Base-by-base conservation (phyloP, 495 filamentous ascomycete genomes). In the Xylaria telfairii region DNA sequence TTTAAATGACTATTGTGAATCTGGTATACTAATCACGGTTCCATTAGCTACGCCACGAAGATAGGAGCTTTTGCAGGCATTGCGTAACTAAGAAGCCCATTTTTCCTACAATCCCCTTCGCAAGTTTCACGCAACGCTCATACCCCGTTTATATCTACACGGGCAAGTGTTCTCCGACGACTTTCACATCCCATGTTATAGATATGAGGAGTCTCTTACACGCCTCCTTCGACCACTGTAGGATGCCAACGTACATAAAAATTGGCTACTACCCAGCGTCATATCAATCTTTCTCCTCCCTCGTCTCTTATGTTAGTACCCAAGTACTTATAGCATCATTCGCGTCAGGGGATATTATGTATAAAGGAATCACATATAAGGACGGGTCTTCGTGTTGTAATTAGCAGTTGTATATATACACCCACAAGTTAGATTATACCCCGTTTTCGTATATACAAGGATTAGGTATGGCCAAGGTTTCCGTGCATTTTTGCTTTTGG, bases 21-120 rank as follows among this genome's bases (percentile, higher is more conserved):
- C 24, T 44, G 54, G 26, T 32, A 34, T 72, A 24, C 44, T 70
- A 44, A 69, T 46, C 39, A 26, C 19, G 3, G 19, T 49, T 44
- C 21, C n/a, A 64, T 24, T 60, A 84, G 83, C 83, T 71, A 84
- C 83, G 62, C 81, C 83, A 72, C 79, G 83, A 71, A 85, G 82
- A 75, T 86, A 85, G 83, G 78, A 79, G 61, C 75, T 77, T 54
- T 12, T 17, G 24, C 54, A 26, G 32, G 72, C 49, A 67, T 78
- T 28, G 72, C 28, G 46, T 41, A 32, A 41, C 30, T 10, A 59
- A 34, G 24, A 57, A 13, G 1, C n/a, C 49, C 21, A 17, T 15
- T 19, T 12, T 34, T 26, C 4, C 30, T 32, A 24, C 13, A 57
- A 17, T 15, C 13, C 34, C 19, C 28, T 42, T 44, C 39, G 26